Percentiles rank a stretch among this genome's conserved stretches.
Evolutionary conservation across 2,329 filamentous ascomycete species (phyloP).

Genomic region (Emmonsia crescens): DNA sequence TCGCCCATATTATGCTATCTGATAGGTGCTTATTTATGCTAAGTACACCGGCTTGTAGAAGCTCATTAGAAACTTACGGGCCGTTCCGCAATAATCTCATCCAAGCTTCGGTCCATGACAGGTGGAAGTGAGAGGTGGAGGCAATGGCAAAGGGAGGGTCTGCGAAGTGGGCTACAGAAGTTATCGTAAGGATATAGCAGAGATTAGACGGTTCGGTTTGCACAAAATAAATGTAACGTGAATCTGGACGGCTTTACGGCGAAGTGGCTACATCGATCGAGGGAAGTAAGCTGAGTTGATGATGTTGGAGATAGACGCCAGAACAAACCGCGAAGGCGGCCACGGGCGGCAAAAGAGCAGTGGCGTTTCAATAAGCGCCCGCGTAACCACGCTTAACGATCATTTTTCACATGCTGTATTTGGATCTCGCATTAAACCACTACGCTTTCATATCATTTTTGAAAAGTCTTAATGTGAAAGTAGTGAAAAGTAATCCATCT

Average conservation of each 20-base stretch:
- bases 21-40: not conserved
- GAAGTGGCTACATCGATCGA: not conserved
- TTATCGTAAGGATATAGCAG: not conserved
- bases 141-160: not conserved
- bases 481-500: too few relatives aligned
- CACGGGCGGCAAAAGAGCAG: not conserved
- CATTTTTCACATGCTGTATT: too few relatives aligned
- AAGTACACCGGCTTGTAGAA: not conserved
- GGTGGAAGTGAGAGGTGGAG: not conserved
- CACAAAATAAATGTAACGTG: not conserved
- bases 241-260: not conserved
- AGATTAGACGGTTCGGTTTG: not conserved
- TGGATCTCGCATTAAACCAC: too few relatives aligned
- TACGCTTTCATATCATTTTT: too few relatives aligned
- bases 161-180: not conserved
- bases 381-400: not conserved
- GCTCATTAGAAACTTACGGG: conserved; percentile 35
- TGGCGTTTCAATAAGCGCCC: not conserved
- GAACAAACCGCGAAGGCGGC: not conserved
- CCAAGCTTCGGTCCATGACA: conserved; percentile 52
- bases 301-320: not conserved
- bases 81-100: conserved; percentile 53
- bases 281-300: not conserved
- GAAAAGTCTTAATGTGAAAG: too few relatives aligned
- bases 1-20: not conserved